Base-by-base conservation (phyloP, 495 filamentous ascomycete species). In the Penicillium riverlandense region DNA sequence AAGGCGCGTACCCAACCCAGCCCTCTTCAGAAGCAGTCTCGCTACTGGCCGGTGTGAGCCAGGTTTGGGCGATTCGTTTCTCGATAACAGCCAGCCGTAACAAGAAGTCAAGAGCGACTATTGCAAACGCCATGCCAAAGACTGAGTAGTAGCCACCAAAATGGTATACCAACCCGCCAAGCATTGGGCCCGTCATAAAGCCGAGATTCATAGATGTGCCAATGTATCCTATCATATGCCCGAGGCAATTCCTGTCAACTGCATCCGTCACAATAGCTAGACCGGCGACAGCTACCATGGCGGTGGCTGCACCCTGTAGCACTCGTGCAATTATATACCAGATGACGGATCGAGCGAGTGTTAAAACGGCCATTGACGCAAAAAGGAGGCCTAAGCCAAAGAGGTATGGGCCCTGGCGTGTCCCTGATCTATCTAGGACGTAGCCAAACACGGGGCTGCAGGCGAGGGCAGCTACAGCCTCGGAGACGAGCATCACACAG, bases 231-330 rank as follows among this genome's bases (percentile, higher is more conserved):
- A 90, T 75, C 4, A 72, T 71, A 50, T 83, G 65, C 6, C 82
- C 86, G 44, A 87, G 68, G 10, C 71, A 61, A 10, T 67, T 60
- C 40, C 63, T 67, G 4, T 76, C 78, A 47, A 88, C 79, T 4
- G 84, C 87, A 47, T 90, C 86, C 8, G 78, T 82, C 13, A 91
- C 62, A 11, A 90, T 61, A 0, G 85, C 84, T 11, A 84, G 69
- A 0, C 86, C 74, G 15, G 51, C 59, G 0, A 77, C 78, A 78
- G 84, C 88, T 7, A 90, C 84, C 6, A 88, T 72, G 8, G 82
- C 78, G 2, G 84, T 83, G 35, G 77, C 79, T 15, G 81, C 47
- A 0, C 86, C 86, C 54, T 90, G 86, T 16, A 90, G 61, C 4
- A 86, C 45, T 28, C 86, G 66, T 6, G 81, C 86, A 3, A 79